Evolutionary conservation across 306 rosid species (phyloP).

Genomic region (Sophora flavescens): DNA sequence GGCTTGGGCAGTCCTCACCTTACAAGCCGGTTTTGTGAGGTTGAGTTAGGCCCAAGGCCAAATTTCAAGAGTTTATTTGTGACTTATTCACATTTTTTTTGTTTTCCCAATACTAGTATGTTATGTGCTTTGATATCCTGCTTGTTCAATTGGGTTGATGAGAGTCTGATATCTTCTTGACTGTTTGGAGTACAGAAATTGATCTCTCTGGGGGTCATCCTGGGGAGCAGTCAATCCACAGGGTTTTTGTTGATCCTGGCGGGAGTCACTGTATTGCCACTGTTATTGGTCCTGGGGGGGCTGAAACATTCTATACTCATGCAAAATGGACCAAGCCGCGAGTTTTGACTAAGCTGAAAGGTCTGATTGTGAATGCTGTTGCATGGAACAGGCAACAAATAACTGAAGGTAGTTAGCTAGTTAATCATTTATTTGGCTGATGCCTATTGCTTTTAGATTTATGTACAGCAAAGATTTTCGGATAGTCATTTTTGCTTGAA

Average conservation of each 20-base stretch:
- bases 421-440: conserved; percentile 21
- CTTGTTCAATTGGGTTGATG: conserved; percentile 34
- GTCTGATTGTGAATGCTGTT: conserved; percentile 89
- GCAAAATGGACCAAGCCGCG: conserved; percentile 96
- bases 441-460: conserved; percentile 31
- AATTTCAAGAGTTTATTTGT: no score
- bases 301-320: conserved; percentile 90
- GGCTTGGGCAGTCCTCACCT: no score
- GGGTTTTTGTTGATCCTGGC: conserved; percentile 95
- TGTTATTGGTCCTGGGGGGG: conserved; percentile 78
- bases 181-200: conserved; percentile 64
- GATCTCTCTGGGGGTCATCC: conserved; percentile 91
- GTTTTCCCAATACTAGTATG: not conserved
- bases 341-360: conserved; percentile 77
- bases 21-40: no score
- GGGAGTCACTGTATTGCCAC: conserved; percentile 95
- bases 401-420: conserved; percentile 75
- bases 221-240: conserved; percentile 95
- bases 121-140: conserved; percentile 6
- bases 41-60: no score
- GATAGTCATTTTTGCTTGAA: conserved; percentile 36
- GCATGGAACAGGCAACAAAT: conserved; percentile 94
- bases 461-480: conserved; percentile 3
- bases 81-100: no score
- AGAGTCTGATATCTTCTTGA: conserved; percentile 43